phyloP scores from a whole-genome alignment of 108 stramenopile genomes.

The Fistulifera pelliculosa region DNA sequence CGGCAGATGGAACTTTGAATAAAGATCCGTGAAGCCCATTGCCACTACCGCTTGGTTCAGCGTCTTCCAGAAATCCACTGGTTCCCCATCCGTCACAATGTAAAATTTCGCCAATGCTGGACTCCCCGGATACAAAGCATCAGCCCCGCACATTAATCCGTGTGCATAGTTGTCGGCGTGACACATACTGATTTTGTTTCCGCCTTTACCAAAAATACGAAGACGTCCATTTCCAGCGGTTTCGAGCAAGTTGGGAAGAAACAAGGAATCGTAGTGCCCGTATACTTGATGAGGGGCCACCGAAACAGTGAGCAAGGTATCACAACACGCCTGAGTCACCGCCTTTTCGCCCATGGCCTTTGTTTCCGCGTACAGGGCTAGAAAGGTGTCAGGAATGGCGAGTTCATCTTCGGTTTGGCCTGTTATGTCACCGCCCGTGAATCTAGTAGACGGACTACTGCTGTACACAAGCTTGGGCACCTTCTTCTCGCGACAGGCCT shows the following conservation, averaged over 20 bases:
- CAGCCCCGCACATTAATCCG: constrained; percentile 88
- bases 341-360: constrained; percentile 91
- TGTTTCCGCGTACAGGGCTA: constrained; percentile 91
- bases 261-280: constrained; percentile 86
- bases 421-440: constrained; percentile 87
- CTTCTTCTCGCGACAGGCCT: constrained; percentile 66
- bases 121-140: constrained; percentile 64
- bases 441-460: constrained; percentile 92
- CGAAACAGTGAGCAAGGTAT: constrained; percentile 66
- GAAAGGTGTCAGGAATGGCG: constrained; percentile 49
- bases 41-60: constrained; percentile 78
- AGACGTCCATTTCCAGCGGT: constrained; percentile 78
- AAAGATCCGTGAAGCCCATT: constrained; percentile 87
- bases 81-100: constrained; percentile 91
- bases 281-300: constrained; percentile 98
- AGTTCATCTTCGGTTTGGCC: constrained; percentile 69
- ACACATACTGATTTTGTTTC: constrained; percentile 84
- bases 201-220: constrained; percentile 87
- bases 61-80: constrained; percentile 87
- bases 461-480: constrained; percentile 88
- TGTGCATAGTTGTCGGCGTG: constrained; percentile 98
- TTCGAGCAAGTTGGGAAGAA: constrained; percentile 88
- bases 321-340: constrained; percentile 45
- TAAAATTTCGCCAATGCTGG: constrained; percentile 93
- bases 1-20: constrained; percentile 77